Evolutionary conservation across 257 asterid genomes (phyloP), one percentile per base, ranked within the genome.

Genomic region (Paraleonurus japonicus): DNA sequence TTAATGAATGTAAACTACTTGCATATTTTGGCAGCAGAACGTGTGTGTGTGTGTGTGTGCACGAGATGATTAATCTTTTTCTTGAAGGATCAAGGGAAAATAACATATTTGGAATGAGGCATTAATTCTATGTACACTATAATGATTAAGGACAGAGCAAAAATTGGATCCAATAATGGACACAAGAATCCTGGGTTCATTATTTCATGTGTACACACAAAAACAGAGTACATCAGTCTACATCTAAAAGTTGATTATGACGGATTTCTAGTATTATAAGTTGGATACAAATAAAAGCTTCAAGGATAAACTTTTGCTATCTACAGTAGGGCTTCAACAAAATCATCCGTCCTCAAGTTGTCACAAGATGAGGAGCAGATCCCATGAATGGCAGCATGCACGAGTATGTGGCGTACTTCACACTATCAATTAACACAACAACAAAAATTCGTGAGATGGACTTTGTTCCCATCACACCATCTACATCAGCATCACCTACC

Each of bases 331-430:
- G 67, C 55, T 45, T 15, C 5, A 35, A 58, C 41, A 5, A 4
- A 15, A 16, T 20, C 54, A 12, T 32, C 43, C 51, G 63, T 65
- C 65, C 65, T 81, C 84, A 88, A 77, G 77, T 64, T 53, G 87
- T 75, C 58, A 83, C 89, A 16, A 85, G 75, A 78, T 86, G 91
- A 64, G 78, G 83, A 61, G 82, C 70, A 33, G 88, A 82, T 41
- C 86, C 93, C 87, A 75, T 82, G 30, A 86, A 81, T 0, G 96
- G 97, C 47, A 92, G 89, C 82, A 86, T 77, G 81, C 97, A 91
- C 4, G 97, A 91, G 64, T 91, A 91, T 1, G 96, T 91, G 26
- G 89, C 96, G 72, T 91, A 91, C 81, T 87, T 91, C 35, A 91
- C 96, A 33, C 95, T 89, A 83, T 89, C 97, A 8, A 89, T 62